A percentile compares a stretch with the other conserved stretches of the same genome.
Conservation (phyloP, 306 rosid species). For the Cicer arietinum region DNA sequence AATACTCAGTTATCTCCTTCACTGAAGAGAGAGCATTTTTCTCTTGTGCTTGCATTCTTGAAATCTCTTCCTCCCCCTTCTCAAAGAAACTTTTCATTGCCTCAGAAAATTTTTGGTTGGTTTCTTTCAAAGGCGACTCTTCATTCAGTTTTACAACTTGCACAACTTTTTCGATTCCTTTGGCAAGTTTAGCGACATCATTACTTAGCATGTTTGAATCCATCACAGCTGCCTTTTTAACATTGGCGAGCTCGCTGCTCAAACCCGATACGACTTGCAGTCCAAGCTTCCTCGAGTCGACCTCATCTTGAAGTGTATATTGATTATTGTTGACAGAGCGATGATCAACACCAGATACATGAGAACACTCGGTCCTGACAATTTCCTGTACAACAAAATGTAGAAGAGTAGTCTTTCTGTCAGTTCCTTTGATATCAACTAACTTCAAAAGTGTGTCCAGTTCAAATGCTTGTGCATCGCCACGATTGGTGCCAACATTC, state of each 20-base stretch:
- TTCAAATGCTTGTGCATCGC: conserved; percentile 92
- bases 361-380: conserved; percentile 79
- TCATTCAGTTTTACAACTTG: conserved; percentile 66
- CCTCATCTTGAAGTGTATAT: conserved; percentile 66
- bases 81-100: conserved; percentile 69
- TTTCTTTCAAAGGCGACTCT: conserved; percentile 56
- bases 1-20: conserved; percentile 83
- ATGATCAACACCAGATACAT: conserved; percentile 53
- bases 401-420: conserved; percentile 83
- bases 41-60: conserved; percentile 64
- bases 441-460: conserved; percentile 92
- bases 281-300: conserved; percentile 73
- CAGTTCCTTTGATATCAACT: conserved; percentile 82
- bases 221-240: conserved; percentile 87
- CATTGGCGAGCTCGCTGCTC: conserved; percentile 81
- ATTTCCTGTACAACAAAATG: conserved; percentile 94
- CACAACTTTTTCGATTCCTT: conserved; percentile 65
- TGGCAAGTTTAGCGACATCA: conserved; percentile 73
- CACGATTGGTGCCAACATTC: conserved; percentile 93
- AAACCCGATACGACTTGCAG: conserved; percentile 91
- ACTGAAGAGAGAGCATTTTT: conserved; percentile 61
- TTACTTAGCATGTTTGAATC: conserved; percentile 72
- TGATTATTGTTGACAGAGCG: conserved; percentile 49
- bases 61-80: conserved; percentile 72
- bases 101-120: conserved; percentile 61